These are phyloP conservation scores for Eucalyptus urophylla DNA, from an alignment of 345 rosid genomes.

Conservation along the genomic window DNA sequence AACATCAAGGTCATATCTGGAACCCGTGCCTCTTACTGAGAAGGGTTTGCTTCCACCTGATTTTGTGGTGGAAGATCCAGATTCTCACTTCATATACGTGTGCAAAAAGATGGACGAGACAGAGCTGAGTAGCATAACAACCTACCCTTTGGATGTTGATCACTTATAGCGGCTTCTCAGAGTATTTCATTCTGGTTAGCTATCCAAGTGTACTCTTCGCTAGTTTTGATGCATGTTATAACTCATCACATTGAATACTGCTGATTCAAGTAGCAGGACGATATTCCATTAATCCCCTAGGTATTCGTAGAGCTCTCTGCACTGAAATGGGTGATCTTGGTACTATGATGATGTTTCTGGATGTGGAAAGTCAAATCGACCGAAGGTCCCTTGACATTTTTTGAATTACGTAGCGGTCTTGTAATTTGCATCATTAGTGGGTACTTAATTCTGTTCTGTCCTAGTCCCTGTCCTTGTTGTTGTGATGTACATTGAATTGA, in stretches of 20 bases:
- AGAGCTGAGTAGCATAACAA: conserved; percentile 8
- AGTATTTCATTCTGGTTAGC: background rate
- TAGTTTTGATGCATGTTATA: background rate
- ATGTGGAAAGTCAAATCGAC: background rate
- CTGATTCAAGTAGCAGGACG: background rate
- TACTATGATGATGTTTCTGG: background rate
- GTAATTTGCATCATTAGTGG: background rate
- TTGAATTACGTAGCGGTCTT: background rate
- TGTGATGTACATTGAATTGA: background rate
- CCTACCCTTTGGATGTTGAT: conserved; percentile 25
- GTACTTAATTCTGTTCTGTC: background rate
- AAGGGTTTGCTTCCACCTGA: conserved; percentile 52
- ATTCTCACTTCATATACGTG: conserved; percentile 78
- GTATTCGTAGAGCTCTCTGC: background rate
- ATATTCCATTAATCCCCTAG: background rate
- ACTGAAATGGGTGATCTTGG: background rate
- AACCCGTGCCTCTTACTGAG: conserved; percentile 59
- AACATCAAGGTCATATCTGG: conserved; percentile 32
- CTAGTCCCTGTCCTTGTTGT: background rate
- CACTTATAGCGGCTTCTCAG: conserved; percentile 2
- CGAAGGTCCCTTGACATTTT: background rate
- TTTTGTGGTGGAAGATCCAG: conserved; percentile 81
- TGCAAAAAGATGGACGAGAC: conserved; percentile 48
- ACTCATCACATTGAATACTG: background rate
- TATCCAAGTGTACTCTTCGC: background rate